These are phyloP conservation scores for Aspergillus sergii DNA, from an alignment of 2,329 filamentous ascomycete genomes.

Conservation along the genomic window DNA sequence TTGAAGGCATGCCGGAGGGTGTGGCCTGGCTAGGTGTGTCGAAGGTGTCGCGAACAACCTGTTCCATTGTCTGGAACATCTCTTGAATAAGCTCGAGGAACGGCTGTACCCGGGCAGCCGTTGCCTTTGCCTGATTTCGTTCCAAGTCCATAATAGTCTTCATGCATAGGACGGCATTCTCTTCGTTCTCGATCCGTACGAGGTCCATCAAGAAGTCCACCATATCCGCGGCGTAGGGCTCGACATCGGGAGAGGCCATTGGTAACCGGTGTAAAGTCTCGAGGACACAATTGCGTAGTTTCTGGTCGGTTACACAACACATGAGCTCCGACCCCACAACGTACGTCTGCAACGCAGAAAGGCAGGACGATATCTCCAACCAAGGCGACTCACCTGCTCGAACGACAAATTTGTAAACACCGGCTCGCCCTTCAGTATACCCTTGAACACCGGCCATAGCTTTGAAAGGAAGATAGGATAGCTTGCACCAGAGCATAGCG, in stretches of 20 bases:
- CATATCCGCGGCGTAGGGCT: constrained; percentile 84
- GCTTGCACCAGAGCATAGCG: constrained; percentile 73
- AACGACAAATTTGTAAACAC: constrained; percentile 88
- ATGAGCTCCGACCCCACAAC: background rate
- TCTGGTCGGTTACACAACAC: constrained; percentile 52
- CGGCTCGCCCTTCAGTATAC: constrained; percentile 79
- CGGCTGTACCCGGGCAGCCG: constrained; percentile 79
- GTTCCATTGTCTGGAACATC: constrained; percentile 92
- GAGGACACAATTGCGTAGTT: constrained; percentile 87
- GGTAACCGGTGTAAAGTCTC: constrained; percentile 91
- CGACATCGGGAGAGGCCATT: constrained; percentile 75
- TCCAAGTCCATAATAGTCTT: constrained; percentile 98
- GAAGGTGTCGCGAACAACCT: constrained; percentile 92
- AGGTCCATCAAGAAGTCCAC: constrained; percentile 88
- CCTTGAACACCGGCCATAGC: constrained; percentile 86
- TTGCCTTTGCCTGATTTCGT: constrained; percentile 84
- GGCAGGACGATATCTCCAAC: background rate
- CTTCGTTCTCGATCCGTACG: constrained; percentile 91
- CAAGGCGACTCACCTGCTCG: constrained; percentile 69
- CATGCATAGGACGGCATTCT: constrained; percentile 97
- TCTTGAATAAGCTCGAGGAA: constrained; percentile 93
- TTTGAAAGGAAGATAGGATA: constrained; percentile 83
- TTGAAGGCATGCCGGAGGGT: constrained; percentile 54
- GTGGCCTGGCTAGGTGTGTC: constrained; percentile 69
- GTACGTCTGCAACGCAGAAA: background rate